phyloP scores from a whole-genome alignment of 1,284 basidiomycete species.

The Fistulinella staudtii region DNA sequence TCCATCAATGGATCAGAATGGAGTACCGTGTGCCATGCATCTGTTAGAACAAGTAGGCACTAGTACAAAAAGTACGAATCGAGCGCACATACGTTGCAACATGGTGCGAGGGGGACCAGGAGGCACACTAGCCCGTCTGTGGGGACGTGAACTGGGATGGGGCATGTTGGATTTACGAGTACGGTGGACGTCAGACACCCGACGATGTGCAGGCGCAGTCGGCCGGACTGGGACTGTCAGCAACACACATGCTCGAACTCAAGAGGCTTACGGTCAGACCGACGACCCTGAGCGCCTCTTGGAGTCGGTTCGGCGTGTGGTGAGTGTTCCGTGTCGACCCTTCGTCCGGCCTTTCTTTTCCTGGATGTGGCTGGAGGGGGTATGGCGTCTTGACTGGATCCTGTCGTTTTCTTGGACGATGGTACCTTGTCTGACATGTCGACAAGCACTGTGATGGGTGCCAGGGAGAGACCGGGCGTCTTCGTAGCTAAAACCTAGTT shows the following conservation, averaged over 20 bases:
- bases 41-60: conserved; percentile 44
- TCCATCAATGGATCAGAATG: conserved; percentile 63
- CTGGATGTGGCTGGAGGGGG: conserved; percentile 15
- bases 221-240: too few species aligned
- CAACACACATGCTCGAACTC: too few species aligned
- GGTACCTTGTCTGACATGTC: conserved; percentile 31
- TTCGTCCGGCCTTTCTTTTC: conserved; percentile 29
- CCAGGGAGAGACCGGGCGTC: conserved; percentile 12
- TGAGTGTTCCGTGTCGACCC: conserved; percentile 10
- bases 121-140: conserved; percentile 24
- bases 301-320: conserved; percentile 11
- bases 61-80: conserved; percentile 25
- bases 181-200: conserved; percentile 28
- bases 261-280: conserved; percentile 29
- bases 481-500: too few species aligned
- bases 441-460: conserved; percentile 8
- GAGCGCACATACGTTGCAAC: conserved; percentile 48
- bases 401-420: conserved; percentile 18
- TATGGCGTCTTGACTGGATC: conserved; percentile 18
- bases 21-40: conserved; percentile 65
- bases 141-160: conserved; percentile 19
- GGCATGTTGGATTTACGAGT: conserved; percentile 24
- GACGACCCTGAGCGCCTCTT: conserved; percentile 28
- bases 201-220: conserved; percentile 23
- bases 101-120: conserved; percentile 35